Evolutionary conservation across 2,329 filamentous ascomycete genomes (phyloP), one percentile per base, ranked within the genome.

Genomic region (Paecilomyces niveus): DNA sequence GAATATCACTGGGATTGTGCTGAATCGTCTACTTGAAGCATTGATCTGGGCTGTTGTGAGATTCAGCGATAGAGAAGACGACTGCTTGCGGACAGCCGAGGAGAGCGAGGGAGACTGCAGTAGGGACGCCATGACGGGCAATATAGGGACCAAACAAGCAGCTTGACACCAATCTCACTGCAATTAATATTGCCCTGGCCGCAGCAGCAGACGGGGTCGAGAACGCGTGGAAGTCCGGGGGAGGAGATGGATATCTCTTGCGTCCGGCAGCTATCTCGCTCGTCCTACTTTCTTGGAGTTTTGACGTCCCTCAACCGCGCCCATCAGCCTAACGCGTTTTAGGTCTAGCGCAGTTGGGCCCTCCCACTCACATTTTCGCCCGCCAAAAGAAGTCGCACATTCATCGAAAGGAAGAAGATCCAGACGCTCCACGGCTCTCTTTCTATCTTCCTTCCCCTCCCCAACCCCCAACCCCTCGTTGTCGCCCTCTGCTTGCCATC

Each of bases 1-100:
- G 39, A 45, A 18, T 45, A 13, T 8, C n/a, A 18, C 15, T 21
- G 39, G 39, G 7, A 45, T 45, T 18, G 39, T 45, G 39, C 39
- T 45, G 39, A 45, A 45, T 6, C 39, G 39, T 9, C 39, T 45
- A 6, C 13, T 45, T 45, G 39, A 45, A n/a, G 18, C 15, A n/a
- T n/a, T 9, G 7, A 18, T 45, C 39, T 45, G 39, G 39, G 39
- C 21, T 18, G 39, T 18, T 45, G 39, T 18, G 39, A 45, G 39
- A n/a, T 45, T 45, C 60, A 55, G 60, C 65, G 54, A 73, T 61
- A 33, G 62, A 58, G 32, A 68, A 67, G 55, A 65, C 39, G 39
- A 68, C 65, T 73, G 72, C 59, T 65, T 73, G 65, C 71, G 72
- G 65, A 71, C 64, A 54, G 68, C 67, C 57, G 73, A 69, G 52